Evolutionary conservation across 129 eudicot genomes (phyloP), one percentile per base, ranked within the genome.

Genomic region (Sambucus nigra): DNA sequence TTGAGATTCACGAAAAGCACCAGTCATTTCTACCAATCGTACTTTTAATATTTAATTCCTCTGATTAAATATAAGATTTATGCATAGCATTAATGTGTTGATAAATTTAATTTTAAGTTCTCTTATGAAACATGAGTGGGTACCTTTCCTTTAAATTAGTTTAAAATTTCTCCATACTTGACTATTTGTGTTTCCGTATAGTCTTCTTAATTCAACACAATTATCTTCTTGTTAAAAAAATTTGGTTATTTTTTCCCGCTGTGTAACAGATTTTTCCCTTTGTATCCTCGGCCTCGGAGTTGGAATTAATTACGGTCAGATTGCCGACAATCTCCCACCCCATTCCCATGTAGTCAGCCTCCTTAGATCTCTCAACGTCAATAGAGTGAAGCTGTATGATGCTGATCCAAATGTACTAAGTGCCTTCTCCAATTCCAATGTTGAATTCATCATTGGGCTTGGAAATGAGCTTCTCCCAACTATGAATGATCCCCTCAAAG

Each of bases 281-380:
- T 61, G 73, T 4, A 71, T 53, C 60, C 60, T 48, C 14, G 20
- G 87, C 79, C 48, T 81, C 53, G 94, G 94, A 69, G 74, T 88
- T 25, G 97, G 97, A 51, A 82, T 89, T 6, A 89, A 89, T 73
- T 89, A 89, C 41, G 97, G 97, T 40, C 74, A 84, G 40, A 78
- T 89, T 2, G 97, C 97, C 16, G 72, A 84, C 75, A 84, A 89
- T 68, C 88, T 89, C 21, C 88, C 92, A 40, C 9, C 97, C 24
- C 97, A 87, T 5, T 53, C 85, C 8, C 76, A 80, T 12, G 97
- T 84, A 14, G 58, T 81, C 6, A 17, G 13, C 19, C 80, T 89
- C 48, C 88, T 89, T 44, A 47, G 44, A 48, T 81, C 97, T 22
- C 73, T 89, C 29, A 76, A 76, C 73, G 70, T 89, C 26, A 75